Percentiles rank a stretch among this genome's conserved stretches.
Evolutionary conservation across 176 grass and related monocot species (phyloP).

Genomic region (Hordeum vulgare): DNA sequence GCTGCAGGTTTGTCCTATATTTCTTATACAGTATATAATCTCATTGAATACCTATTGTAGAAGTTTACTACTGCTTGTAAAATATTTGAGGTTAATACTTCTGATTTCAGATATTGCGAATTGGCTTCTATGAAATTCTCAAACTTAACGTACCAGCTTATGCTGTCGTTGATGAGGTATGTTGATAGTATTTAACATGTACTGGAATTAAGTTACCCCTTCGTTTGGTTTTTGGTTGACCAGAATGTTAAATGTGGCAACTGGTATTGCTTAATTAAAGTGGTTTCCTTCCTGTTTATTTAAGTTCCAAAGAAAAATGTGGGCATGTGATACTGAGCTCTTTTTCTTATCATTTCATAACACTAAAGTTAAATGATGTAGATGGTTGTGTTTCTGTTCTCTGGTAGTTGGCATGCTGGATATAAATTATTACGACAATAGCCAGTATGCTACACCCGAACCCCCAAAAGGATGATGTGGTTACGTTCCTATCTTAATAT

Average conservation of each 20-base stretch:
- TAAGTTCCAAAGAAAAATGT: background rate
- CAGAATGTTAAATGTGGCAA: background rate
- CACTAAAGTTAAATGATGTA: background rate
- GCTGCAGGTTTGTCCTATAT: constrained; percentile 55
- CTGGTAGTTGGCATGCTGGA: background rate
- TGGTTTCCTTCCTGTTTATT: background rate
- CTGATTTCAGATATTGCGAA: constrained; percentile 70
- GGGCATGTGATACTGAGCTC: background rate
- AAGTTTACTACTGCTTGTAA: background rate
- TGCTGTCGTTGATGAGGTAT: constrained; percentile 88
- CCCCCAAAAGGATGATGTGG: background rate
- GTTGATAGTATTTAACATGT: constrained; percentile 2
- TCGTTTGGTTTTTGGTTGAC: constrained; percentile 10
- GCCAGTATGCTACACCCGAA: background rate
- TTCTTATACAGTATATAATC: constrained; percentile 3
- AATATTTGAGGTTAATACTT: constrained; percentile 20
- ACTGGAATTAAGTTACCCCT: background rate
- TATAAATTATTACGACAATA: background rate
- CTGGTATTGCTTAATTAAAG: background rate
- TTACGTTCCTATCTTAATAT: constrained; percentile 1
- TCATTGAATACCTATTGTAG: background rate
- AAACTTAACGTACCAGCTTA: constrained; percentile 82
- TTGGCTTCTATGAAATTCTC: constrained; percentile 90
- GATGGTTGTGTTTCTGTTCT: background rate
- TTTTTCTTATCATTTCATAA: constrained; percentile 9